A percentile compares a stretch with the other conserved stretches of the same genome.
These are phyloP conservation scores for Picea glauca DNA, from an alignment of 75 land plant genomes.

Conservation along the genomic window DNA sequence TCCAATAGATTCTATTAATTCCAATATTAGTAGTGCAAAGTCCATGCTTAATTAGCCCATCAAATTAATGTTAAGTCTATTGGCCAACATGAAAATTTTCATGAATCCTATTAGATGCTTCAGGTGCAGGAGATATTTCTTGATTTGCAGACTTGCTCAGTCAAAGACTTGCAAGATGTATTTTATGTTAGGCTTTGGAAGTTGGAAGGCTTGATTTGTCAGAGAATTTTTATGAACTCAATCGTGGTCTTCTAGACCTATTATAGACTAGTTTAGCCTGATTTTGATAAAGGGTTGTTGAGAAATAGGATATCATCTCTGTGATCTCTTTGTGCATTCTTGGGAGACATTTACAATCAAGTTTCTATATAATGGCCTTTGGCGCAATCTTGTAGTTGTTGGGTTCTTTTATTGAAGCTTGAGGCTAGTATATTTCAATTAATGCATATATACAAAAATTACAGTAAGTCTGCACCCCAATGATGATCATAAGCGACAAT, in stretches of 20 bases:
- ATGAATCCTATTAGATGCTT: not conserved
- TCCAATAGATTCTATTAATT: constrained; percentile 3
- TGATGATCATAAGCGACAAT: not conserved
- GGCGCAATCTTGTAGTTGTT: constrained; percentile 5
- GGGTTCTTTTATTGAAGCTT: constrained; percentile 8
- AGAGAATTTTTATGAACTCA: constrained; percentile 2
- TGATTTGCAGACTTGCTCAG: not conserved
- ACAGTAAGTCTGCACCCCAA: not conserved
- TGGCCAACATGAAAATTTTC: not conserved
- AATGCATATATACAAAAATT: constrained; percentile 6
- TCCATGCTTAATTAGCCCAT: not conserved
- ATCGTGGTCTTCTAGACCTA: not conserved
- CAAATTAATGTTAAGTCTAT: not conserved
- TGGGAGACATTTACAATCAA: not conserved
- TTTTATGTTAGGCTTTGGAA: not conserved
- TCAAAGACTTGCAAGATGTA: not conserved
- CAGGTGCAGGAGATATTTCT: not conserved
- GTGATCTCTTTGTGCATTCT: not conserved
- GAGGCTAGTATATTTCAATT: not conserved
- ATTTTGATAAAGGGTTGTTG: not conserved
- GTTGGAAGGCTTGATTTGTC: not conserved
- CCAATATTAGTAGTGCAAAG: not conserved
- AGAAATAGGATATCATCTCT: not conserved
- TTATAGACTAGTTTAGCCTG: not conserved
- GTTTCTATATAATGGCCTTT: constrained; percentile 4